Conservation (phyloP, 345 rosid species). For the Acer saccharum region DNA sequence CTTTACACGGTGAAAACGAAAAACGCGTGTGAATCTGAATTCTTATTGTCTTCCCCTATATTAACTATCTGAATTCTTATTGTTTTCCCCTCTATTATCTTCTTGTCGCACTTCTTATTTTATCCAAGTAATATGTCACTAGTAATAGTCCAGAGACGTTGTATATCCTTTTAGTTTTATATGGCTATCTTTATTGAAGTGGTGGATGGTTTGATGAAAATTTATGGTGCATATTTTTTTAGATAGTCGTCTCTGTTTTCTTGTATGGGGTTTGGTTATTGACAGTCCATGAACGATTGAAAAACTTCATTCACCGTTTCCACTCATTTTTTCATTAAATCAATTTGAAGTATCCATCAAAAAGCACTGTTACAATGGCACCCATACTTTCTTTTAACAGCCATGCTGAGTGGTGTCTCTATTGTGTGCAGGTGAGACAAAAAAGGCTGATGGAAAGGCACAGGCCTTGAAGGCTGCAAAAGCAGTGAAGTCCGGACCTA, state of each 20-base stretch:
- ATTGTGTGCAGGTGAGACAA: conserved; percentile 43
- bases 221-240: neutral
- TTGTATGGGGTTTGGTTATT: neutral
- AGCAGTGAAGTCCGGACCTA: conserved; percentile 78
- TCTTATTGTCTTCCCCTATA: too few species aligned
- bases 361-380: neutral
- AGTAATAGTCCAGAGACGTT: neutral
- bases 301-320: neutral
- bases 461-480: conserved; percentile 89
- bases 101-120: neutral
- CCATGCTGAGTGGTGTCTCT: neutral
- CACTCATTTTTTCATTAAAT: neutral
- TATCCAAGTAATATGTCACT: neutral
- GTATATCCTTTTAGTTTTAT: neutral
- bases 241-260: neutral
- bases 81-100: too few species aligned
- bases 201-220: neutral
- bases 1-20: neutral
- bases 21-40: neutral
- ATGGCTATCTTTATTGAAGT: neutral
- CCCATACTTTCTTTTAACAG: neutral
- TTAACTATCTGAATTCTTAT: too few species aligned
- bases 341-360: too few species aligned
- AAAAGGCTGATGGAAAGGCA: conserved; percentile 81
- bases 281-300: too few species aligned